These are phyloP conservation scores for Zizania latifolia DNA, from an alignment of 176 grass and related monocot genomes.

Conservation along the genomic window DNA sequence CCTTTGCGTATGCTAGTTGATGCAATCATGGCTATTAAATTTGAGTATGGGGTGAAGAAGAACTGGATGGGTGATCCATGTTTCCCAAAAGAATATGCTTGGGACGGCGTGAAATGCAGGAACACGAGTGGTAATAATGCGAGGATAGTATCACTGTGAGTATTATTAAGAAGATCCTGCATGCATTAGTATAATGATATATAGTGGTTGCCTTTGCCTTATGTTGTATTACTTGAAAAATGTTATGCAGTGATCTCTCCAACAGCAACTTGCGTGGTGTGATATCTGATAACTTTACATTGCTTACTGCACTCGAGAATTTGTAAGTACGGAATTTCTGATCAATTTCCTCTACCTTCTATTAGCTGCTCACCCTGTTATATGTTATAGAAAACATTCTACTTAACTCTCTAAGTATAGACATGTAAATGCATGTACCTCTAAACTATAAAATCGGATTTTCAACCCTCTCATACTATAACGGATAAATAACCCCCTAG, in stretches of 20 bases:
- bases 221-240: not conserved
- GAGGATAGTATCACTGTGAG: constrained; percentile 28
- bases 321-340: no score
- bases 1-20: constrained; percentile 19
- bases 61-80: constrained; percentile 46
- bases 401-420: no score
- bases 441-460: no score
- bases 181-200: not conserved
- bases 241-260: constrained; percentile 30
- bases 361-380: no score
- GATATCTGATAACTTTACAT: constrained; percentile 27
- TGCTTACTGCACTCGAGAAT: constrained; percentile 1
- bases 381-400: no score
- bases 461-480: no score
- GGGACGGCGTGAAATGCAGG: constrained; percentile 33
- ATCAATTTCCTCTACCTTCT: no score
- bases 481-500: no score
- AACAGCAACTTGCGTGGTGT: constrained; percentile 2
- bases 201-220: not conserved
- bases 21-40: constrained; percentile 30
- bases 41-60: constrained; percentile 21
- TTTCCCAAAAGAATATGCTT: constrained; percentile 19
- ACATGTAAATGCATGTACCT: no score
- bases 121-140: not conserved
- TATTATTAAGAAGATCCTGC: not conserved